A percentile compares a stretch with the other conserved stretches of the same genome.
Evolutionary conservation across 2,329 filamentous ascomycete genomes (phyloP).

Genomic region (Arthrobotrys megalospora): DNA sequence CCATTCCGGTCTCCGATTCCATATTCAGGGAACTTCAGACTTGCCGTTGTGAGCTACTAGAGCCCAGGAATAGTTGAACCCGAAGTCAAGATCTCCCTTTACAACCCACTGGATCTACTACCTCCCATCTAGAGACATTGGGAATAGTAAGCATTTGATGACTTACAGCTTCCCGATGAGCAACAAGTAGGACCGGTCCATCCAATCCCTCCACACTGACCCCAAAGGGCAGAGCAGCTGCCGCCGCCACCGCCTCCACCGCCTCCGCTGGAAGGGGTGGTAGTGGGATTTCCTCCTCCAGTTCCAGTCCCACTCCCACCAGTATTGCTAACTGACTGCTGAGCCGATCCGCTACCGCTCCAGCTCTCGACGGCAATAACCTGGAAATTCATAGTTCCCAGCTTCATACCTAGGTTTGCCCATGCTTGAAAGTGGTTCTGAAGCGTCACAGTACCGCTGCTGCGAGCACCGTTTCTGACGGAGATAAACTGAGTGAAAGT

Average conservation of each 20-base stretch:
- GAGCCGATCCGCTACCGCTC: slow-evolving; percentile 70
- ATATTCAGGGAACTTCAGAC: too few relatives aligned
- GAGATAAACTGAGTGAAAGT: slow-evolving; percentile 73
- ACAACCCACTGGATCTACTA: too few relatives aligned
- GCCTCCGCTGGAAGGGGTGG: background rate
- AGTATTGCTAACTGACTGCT: slow-evolving; percentile 68
- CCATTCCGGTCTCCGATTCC: too few relatives aligned
- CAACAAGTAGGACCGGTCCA: slow-evolving; percentile 66
- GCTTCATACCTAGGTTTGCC: slow-evolving; percentile 69
- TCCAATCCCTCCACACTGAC: slow-evolving; percentile 66
- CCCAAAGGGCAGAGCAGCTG: slow-evolving; percentile 65
- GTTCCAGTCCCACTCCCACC: slow-evolving; percentile 28
- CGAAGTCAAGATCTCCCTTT: too few relatives aligned
- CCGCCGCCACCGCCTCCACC: slow-evolving; percentile 3
- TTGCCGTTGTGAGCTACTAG: too few relatives aligned
- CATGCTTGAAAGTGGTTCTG: slow-evolving; percentile 73
- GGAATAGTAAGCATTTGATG: slow-evolving; percentile 65
- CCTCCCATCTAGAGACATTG: slow-evolving; percentile 37
- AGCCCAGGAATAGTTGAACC: too few relatives aligned
- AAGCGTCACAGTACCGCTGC: slow-evolving; percentile 71
- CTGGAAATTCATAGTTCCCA: slow-evolving; percentile 72
- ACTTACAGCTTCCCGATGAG: slow-evolving; percentile 66
- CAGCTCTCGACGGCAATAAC: slow-evolving; percentile 74
- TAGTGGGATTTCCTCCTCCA: slow-evolving; percentile 5
- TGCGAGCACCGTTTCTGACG: slow-evolving; percentile 70